phyloP scores from a whole-genome alignment of 768 basidiomycete species.

The Tephrocybe sp. region DNA sequence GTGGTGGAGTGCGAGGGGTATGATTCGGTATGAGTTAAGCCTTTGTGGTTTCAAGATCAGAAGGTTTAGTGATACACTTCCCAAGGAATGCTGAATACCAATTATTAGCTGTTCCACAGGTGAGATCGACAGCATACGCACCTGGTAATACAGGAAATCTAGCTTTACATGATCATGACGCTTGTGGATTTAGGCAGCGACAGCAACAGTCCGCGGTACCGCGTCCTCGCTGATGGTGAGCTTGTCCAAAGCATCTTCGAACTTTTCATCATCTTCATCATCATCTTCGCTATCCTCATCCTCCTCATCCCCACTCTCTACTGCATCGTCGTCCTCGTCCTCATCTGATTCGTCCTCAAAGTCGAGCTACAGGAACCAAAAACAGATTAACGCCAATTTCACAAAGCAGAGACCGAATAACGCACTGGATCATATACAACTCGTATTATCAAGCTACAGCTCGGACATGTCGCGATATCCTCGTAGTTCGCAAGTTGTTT shows the following conservation, averaged over 20 bases:
- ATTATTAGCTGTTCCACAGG: neutral
- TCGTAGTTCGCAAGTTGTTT: conserved; percentile 84
- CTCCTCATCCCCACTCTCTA: conserved; percentile 37
- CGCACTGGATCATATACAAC: conserved; percentile 94
- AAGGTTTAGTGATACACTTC: conserved; percentile 8
- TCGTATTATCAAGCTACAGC: conserved; percentile 89
- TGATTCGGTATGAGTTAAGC: too few relatives aligned
- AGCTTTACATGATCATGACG: conserved; percentile 2
- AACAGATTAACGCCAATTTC: conserved; percentile 8
- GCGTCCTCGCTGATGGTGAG: conserved; percentile 41
- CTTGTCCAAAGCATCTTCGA: conserved; percentile 68
- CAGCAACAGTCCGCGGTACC: conserved; percentile 18
- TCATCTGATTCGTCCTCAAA: conserved; percentile 73
- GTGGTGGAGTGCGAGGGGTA: too few relatives aligned
- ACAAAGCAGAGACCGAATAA: conserved; percentile 18
- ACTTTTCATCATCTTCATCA: conserved; percentile 41
- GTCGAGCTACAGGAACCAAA: conserved; percentile 54
- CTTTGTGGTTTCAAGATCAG: too few relatives aligned
- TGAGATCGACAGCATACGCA: neutral
- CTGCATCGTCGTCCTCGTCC: conserved; percentile 46
- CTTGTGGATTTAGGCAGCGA: conserved; percentile 20
- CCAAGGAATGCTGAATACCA: neutral
- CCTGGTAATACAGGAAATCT: conserved; percentile 12
- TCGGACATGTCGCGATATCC: conserved; percentile 94
- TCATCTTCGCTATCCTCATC: conserved; percentile 38